Conservation (phyloP, 2,329 filamentous ascomycete genomes). For the Hypoxylon rubiginosum region DNA sequence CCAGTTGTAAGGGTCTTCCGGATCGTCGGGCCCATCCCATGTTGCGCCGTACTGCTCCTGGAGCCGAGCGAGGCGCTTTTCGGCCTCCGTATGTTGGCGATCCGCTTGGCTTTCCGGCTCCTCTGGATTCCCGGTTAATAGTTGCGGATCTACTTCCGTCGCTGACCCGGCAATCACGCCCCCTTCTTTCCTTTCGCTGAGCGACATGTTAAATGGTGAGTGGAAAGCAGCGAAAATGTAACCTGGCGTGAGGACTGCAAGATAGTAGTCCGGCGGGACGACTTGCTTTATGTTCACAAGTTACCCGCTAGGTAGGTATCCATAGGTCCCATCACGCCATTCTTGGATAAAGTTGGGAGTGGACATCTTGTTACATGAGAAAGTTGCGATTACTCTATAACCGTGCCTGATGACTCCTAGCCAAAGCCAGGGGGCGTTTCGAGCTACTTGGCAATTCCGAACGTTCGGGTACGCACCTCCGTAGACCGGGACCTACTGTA, state of each 20-base stretch:
- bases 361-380: no score
- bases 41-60: slow-evolving; percentile 29
- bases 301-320: neutral
- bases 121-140: neutral
- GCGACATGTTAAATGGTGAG: neutral
- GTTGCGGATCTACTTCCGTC: neutral
- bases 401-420: neutral
- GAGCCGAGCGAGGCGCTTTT: slow-evolving; percentile 27
- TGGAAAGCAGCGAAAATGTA: no score
- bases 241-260: neutral
- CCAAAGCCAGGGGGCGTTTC: neutral
- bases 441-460: neutral
- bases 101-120: slow-evolving; percentile 3
- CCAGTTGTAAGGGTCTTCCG: slow-evolving; percentile 44
- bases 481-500: slow-evolving; percentile 1
- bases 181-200: slow-evolving; percentile 16
- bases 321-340: no score
- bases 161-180: slow-evolving; percentile 1
- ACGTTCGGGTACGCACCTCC: neutral
- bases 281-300: neutral
- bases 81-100: slow-evolving; percentile 14
- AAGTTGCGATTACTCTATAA: neutral
- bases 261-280: neutral
- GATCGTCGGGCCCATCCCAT: slow-evolving; percentile 46
- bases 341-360: no score